Percentiles rank a stretch among this genome's conserved stretches.
Conservation (phyloP, 2,329 filamentous ascomycete genomes). For the Penicillium sp. region DNA sequence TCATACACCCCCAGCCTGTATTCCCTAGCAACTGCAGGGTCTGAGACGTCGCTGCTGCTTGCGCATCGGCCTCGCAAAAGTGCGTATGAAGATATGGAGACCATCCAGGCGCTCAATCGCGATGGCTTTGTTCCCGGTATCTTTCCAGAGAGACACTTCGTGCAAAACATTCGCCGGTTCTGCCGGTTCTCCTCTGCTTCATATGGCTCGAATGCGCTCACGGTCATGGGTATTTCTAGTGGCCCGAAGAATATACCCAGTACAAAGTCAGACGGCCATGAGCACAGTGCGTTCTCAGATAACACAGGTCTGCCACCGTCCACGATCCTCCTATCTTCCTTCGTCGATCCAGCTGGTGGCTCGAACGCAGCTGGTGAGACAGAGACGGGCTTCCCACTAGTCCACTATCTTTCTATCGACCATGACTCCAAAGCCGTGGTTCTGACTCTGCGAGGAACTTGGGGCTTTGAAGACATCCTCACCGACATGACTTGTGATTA, state of each 20-base stretch:
- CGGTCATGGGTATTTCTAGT: constrained; percentile 47
- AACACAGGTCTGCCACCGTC: constrained; percentile 47
- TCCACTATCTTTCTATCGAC: constrained; percentile 72
- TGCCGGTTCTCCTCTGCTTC: constrained; percentile 50
- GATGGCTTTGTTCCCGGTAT: constrained; percentile 48
- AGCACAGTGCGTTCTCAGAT: constrained; percentile 48
- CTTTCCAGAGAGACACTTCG: constrained; percentile 48
- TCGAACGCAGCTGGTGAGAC: constrained; percentile 65
- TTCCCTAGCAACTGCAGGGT: constrained; percentile 46
- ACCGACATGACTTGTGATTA: constrained; percentile 75
- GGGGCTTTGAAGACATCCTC: constrained; percentile 71
- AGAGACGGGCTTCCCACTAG: constrained; percentile 66
- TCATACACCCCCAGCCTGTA: constrained; percentile 49
- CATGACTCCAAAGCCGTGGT: constrained; percentile 71
- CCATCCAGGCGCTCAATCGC: constrained; percentile 44
- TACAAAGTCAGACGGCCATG: constrained; percentile 39
- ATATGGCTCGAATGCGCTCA: constrained; percentile 48
- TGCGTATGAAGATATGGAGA: constrained; percentile 48
- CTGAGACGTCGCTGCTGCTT: constrained; percentile 47
- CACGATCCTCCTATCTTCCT: constrained; percentile 64
- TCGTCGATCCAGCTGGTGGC: constrained; percentile 67
- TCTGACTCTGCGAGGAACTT: constrained; percentile 68
- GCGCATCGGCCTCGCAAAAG: constrained; percentile 45
- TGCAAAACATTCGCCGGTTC: constrained; percentile 48
- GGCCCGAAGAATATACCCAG: constrained; percentile 32